Evolutionary conservation across 2,329 filamentous ascomycete species (phyloP).

Genomic region (Helicocarpus griseus): DNA sequence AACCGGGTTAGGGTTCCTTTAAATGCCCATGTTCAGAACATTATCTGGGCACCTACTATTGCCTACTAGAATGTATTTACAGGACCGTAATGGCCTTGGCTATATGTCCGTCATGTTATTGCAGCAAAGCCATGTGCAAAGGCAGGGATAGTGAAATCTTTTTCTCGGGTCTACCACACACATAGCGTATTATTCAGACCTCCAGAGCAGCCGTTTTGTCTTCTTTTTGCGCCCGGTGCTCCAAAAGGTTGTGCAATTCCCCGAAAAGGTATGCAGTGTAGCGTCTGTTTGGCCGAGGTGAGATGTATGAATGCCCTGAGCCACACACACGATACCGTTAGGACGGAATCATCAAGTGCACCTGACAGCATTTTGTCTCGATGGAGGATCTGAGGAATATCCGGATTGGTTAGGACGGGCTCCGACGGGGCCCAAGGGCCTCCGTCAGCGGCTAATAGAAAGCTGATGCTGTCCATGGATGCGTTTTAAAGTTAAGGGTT

Average conservation of each 20-base stretch:
- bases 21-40: not conserved
- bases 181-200: not conserved
- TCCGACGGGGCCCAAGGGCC: not conserved
- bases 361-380: not conserved
- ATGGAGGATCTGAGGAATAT: not conserved
- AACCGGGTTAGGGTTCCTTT: not conserved
- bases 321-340: not conserved
- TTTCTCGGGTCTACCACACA: not conserved
- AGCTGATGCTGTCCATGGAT: not conserved
- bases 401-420: not conserved
- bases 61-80: not conserved
- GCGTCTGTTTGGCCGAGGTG: not conserved
- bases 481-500: not conserved
- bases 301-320: not conserved
- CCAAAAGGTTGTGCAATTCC: not conserved
- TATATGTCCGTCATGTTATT: conserved; percentile 4
- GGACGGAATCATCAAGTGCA: not conserved
- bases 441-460: not conserved
- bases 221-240: not conserved
- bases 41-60: not conserved
- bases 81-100: not conserved
- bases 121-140: conserved; percentile 1
- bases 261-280: too few species aligned
- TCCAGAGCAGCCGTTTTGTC: not conserved
- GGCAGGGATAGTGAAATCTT: not conserved